Base-by-base conservation (phyloP, 2,329 filamentous ascomycete species). In the Penicillium sp. region DNA sequence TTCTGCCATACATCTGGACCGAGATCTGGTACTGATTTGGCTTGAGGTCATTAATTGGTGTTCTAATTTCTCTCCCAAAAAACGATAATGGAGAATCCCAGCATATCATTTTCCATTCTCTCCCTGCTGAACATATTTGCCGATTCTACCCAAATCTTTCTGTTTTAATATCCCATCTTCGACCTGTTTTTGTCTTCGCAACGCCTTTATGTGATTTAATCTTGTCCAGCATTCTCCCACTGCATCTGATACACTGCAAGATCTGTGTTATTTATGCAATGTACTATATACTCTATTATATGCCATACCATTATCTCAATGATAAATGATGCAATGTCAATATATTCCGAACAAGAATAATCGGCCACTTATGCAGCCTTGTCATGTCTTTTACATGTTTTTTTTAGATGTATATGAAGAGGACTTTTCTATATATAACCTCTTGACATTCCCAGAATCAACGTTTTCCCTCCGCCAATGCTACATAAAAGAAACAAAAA, bases 1-100 rank as follows among this genome's bases (percentile, higher is more conserved):
- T 96, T 68, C 79, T 94, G 65, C 92, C 92, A 3, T 91, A 92
- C 65, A 85, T 96, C 70, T 85, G 86, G 71, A 82, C 83, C 34
- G 90, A 95, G 78, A 65, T 87, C 54, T 77, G 72, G 68, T 72
- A 67, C 61, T 78, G 57, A 69, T 59, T 31, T 29, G 19, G 4
- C 38, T 34, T 49, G 38, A 19, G 33, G 36, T 34, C 25, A 27
- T 38, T 29, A 34, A 39, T 16, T 40, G 49, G 19, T 48, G 23
- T 50, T 45, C 48, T 49, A 44, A 36, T 49, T 23, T 44, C 29
- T 47, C 56, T 23, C 38, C 25, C n/a, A 25, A 51, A 53, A 50
- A 49, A 15, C 27, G 36, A 34, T 29, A 38, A 31, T 40, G 25
- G 51, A 53, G 43, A 27, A n/a, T 36, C 33, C 40, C 41, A 27